phyloP scores from a whole-genome alignment of 106 monocot genomes.

The Dendrobium nobile region DNA sequence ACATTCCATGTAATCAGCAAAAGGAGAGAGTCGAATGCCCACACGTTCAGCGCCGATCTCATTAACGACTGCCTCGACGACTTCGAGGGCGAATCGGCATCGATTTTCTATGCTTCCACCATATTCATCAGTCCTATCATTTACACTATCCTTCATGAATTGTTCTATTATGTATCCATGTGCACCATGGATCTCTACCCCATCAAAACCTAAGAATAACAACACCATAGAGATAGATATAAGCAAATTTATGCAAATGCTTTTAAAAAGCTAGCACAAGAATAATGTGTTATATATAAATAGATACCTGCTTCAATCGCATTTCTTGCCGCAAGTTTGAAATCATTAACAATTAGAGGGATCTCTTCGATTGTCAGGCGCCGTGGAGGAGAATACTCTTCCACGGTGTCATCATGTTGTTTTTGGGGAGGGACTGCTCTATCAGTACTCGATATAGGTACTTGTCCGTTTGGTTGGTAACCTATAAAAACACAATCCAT shows the following conservation, averaged over 20 bases:
- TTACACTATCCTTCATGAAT: slow-evolving; percentile 19
- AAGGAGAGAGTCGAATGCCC: slow-evolving; percentile 26
- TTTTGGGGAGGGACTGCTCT: background rate
- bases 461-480: slow-evolving; percentile 19
- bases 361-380: slow-evolving; percentile 29
- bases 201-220: slow-evolving; percentile 13
- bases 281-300: background rate
- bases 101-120: slow-evolving; percentile 30
- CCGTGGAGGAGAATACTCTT: slow-evolving; percentile 27
- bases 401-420: slow-evolving; percentile 5
- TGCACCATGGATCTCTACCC: slow-evolving; percentile 17
- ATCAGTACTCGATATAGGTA: slow-evolving; percentile 17
- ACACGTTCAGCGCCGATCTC: slow-evolving; percentile 25
- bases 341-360: slow-evolving; percentile 28
- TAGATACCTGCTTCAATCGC: slow-evolving; percentile 37
- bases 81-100: slow-evolving; percentile 28
- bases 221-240: background rate
- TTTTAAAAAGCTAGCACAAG: background rate
- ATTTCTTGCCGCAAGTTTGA: slow-evolving; percentile 39
- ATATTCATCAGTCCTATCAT: slow-evolving; percentile 14
- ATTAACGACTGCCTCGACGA: slow-evolving; percentile 14
- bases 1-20: slow-evolving; percentile 8
- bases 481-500: background rate
- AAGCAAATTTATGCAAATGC: too few relatives aligned
- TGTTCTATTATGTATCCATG: slow-evolving; percentile 16